Conservation (phyloP, 139 green algal genomes). For the Parachlorella kessleri region DNA sequence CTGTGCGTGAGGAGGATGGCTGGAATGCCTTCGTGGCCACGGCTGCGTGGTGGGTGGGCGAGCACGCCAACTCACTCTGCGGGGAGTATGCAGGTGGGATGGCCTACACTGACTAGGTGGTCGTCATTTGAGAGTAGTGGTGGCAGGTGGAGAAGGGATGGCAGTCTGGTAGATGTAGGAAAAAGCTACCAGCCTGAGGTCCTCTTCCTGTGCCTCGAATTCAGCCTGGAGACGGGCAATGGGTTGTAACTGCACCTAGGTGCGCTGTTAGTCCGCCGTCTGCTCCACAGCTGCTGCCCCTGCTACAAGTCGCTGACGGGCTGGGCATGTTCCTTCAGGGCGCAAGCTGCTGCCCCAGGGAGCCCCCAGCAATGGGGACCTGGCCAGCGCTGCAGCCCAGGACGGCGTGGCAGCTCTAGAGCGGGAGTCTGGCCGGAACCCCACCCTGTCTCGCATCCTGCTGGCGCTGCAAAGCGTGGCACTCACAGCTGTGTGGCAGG, state of each 20-base stretch:
- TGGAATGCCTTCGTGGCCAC: constrained; percentile 57
- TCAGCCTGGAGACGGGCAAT: too few relatives aligned
- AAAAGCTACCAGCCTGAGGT: too few relatives aligned
- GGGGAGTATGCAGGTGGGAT: constrained; percentile 51
- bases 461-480: constrained; percentile 44
- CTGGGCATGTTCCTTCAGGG: too few relatives aligned
- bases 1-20: constrained; percentile 43
- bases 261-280: too few relatives aligned
- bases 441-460: constrained; percentile 46
- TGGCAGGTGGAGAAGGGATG: too few relatives aligned
- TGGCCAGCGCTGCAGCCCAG: background rate
- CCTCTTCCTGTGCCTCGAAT: too few relatives aligned
- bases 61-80: constrained; percentile 71
- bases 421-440: constrained; percentile 45
- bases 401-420: constrained; percentile 13
- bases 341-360: constrained; percentile 10
- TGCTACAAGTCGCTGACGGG: too few relatives aligned
- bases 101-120: too few relatives aligned
- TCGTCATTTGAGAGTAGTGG: too few relatives aligned
- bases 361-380: background rate
- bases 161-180: too few relatives aligned
- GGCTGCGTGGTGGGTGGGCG: constrained; percentile 77
- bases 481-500: constrained; percentile 47
- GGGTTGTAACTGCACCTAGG: too few relatives aligned
- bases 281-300: too few relatives aligned